Conservation (phyloP, 257 asterid species). For the Solanum paucissectum region DNA sequence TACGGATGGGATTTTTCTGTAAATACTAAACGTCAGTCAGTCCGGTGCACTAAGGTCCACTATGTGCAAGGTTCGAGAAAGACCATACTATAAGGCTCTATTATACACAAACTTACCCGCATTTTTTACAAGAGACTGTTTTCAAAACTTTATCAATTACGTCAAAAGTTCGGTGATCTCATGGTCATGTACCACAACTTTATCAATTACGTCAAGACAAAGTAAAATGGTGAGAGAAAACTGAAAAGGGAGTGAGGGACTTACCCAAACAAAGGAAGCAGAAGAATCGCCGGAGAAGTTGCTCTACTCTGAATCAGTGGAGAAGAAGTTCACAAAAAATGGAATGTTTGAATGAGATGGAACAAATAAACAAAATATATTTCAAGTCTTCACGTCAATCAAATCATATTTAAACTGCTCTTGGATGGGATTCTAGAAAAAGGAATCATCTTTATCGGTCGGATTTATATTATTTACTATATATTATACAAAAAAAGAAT, state of each 20-base stretch:
- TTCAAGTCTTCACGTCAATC: neutral
- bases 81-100: neutral
- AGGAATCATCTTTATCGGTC: neutral
- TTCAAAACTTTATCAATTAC: too few relatives aligned
- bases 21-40: neutral
- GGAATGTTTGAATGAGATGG: neutral
- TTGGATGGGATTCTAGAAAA: neutral
- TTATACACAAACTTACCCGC: neutral
- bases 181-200: neutral
- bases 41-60: neutral
- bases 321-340: neutral
- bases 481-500: too few relatives aligned
- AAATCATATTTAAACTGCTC: neutral
- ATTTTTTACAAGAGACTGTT: neutral
- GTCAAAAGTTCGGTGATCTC: too few relatives aligned
- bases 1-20: neutral
- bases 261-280: neutral
- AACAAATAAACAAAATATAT: neutral
- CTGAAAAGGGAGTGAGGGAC: neutral
- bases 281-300: neutral
- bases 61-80: neutral
- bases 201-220: neutral
- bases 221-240: neutral
- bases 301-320: neutral
- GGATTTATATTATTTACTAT: too few relatives aligned